A percentile compares a stretch with the other conserved stretches of the same genome.
These are phyloP conservation scores for Linum usitatissimum DNA, from an alignment of 345 rosid genomes.

Conservation along the genomic window DNA sequence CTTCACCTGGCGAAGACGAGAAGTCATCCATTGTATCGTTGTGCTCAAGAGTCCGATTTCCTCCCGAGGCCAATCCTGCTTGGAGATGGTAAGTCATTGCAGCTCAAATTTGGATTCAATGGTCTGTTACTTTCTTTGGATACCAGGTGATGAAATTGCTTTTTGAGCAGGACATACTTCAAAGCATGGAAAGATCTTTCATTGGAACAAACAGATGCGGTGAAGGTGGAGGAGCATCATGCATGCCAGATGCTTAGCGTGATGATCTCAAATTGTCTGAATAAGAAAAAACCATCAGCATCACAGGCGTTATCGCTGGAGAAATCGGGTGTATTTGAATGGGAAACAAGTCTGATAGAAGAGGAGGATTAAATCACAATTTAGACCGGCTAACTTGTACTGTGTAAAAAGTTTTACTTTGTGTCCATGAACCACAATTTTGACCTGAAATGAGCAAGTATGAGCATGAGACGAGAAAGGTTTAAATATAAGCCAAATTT, in stretches of 20 bases:
- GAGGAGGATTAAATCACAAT: neutral
- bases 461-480: too few species aligned
- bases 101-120: neutral
- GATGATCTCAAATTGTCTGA: conserved; percentile 31
- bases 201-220: conserved; percentile 25
- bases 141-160: neutral
- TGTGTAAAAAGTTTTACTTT: neutral
- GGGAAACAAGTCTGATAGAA: conserved; percentile 44
- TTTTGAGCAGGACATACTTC: conserved; percentile 50
- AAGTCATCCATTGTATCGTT: conserved; percentile 18
- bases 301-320: conserved; percentile 22
- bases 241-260: conserved; percentile 50
- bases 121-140: too few species aligned
- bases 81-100: conserved; percentile 73
- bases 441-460: too few species aligned
- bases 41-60: conserved; percentile 40
- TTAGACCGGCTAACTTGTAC: neutral
- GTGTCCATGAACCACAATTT: too few species aligned
- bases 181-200: conserved; percentile 54
- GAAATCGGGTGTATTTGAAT: conserved; percentile 31
- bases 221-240: conserved; percentile 48
- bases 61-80: conserved; percentile 55
- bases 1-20: conserved; percentile 1
- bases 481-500: too few species aligned
- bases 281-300: conserved; percentile 25